Base-by-base conservation (phyloP, 2,329 filamentous ascomycete genomes). In the Pestalotiopsis sp. region DNA sequence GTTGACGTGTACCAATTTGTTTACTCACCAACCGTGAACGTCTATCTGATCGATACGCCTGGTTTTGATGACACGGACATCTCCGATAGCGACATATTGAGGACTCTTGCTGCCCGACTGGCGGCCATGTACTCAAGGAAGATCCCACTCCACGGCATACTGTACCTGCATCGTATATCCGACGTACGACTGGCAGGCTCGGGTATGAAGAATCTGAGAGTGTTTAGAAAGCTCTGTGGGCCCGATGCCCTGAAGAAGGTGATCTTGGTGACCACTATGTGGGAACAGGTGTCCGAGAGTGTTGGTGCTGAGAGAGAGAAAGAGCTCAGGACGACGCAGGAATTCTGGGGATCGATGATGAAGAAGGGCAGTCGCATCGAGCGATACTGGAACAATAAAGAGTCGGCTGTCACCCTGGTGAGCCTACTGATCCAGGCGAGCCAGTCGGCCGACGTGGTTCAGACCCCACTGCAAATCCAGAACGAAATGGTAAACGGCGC, bases 21-120 rank as follows among this genome's bases (percentile, higher is more conserved):
- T 1, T 49, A n/a, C 17, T 52, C 17, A 0, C 14, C 45, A 4
- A n/a, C 14, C 1, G 5, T 52, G 1, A 23, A 52, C 20, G 45
- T 52, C 14, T 52, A 52, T 1, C n/a, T 52, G 5, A 52, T 52
- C 9, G 45, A 52, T 12, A 52, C 45, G 0, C 45, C 45, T 52
- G 45, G 45, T 4, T 52, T 52, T 4, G 45, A 52, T 1, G 45
- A 52, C 17, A 52, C 45, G 1, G 17, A 52, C 4, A n/a, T n/a
- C 0, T 52, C 45, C 1, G n/a, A 52, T n/a, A 7, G 17, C 1
- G 45, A 52, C 0, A n/a, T 52, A 1, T 3, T 23, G 0, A n/a
- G 2, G 4, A n/a, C 14, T n/a, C 45, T 52, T 3, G 45, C 45
- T 2, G 17, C n/a, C 3, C 6, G 45, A n/a, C n/a, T 23, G 0